Evolutionary conservation across 352 stramenopile genomes (phyloP), one percentile per base, ranked within the genome.

Genomic region (Phytopythium mirpurense): DNA sequence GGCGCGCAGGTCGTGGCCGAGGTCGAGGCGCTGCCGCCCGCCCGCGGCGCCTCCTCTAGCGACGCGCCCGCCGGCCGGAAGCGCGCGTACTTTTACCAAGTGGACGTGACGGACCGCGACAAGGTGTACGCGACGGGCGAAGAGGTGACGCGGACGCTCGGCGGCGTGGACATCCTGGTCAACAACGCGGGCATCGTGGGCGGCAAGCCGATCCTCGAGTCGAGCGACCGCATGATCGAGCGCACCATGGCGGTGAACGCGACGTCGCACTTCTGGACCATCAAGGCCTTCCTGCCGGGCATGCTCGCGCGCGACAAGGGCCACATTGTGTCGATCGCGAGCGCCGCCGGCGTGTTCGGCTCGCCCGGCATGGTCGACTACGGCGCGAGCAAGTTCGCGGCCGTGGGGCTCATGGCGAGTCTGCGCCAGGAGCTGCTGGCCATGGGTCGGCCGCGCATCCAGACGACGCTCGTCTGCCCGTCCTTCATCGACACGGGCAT

Each of bases 401-500:
- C 63, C 8, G 60, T 80, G 18, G 67, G 70, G 2, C 59, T 81
- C 18, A 66, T 80, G 70, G 14, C 59, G 35, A 73, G 63, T 59
- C 53, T 87, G 26, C 62, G 76, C 10, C 62, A 83, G 53, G 76
- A 87, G 52, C 62, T 86, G 27, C 58, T 73, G 7, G 62, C 51
- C 19, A 68, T 77, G 64, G 58, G 62, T 11, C 61, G 66, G 26
- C 50, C 60, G 48, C 60, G 63, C 24, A 65, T 86, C 27, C 71
- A 79, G 42, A 75, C 69, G 36, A 81, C 75, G 11, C 54, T 85
- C 27, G 63, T 82, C 38, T 87, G 73, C 43, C 76, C 76, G n/a
- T 70, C 69, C 11, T 81, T 76, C 49, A 78, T 87, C 62, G 67
- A 60, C 34, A 87, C 70, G 1, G 76, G 76, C 10, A 87, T 87